Evolutionary conservation across 768 basidiomycete genomes (phyloP), one percentile per base, ranked within the genome.

Genomic region (Artomyces pyxidatus): DNA sequence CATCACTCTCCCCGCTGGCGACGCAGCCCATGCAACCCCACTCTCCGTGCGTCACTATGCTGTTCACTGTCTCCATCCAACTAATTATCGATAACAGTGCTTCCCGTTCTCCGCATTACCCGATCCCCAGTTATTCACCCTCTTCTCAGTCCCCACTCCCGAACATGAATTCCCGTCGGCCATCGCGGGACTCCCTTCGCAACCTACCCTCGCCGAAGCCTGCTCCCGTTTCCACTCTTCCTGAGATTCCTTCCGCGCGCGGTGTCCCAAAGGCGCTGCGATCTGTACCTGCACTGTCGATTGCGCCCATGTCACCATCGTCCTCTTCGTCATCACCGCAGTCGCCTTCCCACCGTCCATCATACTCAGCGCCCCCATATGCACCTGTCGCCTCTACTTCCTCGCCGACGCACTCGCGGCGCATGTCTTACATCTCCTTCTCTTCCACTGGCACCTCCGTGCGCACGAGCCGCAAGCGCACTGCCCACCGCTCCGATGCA

Each of bases 151-250:
- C n/a, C n/a, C n/a, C n/a, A n/a, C n/a, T n/a, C n/a, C n/a, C n/a
- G n/a, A n/a, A n/a, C n/a, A n/a, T n/a, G n/a, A n/a, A n/a, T 6
- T 51, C 54, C 16, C 67, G 68, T 45, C 63, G 68, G 22, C 30
- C 67, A 2, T 72, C 68, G 6, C 71, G 64, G 23, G 71, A 72
- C 51, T 66, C 75, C 0, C 58, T 77, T 40, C 71, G 75, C 26
- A 65, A 61, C 27, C 71, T 81, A 25, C 81, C 81, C 14, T 80
- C 78, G 3, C 76, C 77, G 3, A 80, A 81, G 59, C 81, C 81
- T 5, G 76, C 69, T 0, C 82, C 80, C 0, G 80, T 75, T 4
- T 59, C 68, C 3, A 73, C 70, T 3, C 68, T 80, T 7, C 81
- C 79, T 0, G 68, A 71, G 1, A 58, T 71, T 17, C 76, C 76